Percentiles rank a stretch among this genome's conserved stretches.
Evolutionary conservation across 352 stramenopile genomes (phyloP).

Genomic region (Phytophthora pinifolia): DNA sequence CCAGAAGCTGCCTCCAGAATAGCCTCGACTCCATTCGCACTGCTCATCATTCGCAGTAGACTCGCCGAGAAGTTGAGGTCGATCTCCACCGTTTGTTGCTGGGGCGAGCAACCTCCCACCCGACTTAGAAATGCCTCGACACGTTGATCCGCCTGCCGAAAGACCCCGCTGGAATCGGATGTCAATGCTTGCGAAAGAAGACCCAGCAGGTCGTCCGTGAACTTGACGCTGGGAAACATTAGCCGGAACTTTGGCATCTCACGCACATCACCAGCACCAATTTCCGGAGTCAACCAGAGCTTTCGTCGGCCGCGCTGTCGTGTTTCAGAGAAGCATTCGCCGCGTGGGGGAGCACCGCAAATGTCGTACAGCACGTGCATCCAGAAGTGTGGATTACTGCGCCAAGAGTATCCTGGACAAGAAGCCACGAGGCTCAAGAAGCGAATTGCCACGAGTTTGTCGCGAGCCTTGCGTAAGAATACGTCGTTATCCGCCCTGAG

Average conservation of each 20-base stretch:
- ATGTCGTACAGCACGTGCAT: conserved; percentile 16
- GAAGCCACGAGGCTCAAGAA: conserved; percentile 31
- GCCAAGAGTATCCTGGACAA: conserved; percentile 30
- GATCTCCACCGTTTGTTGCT: conserved; percentile 18
- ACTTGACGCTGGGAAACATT: conserved; percentile 32
- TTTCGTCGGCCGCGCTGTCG: neutral
- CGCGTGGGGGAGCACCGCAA: conserved; percentile 5
- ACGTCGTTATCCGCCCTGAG: neutral
- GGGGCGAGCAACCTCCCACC: neutral
- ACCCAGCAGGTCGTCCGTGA: conserved; percentile 33
- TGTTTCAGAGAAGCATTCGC: conserved; percentile 7
- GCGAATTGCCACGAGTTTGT: conserved; percentile 31
- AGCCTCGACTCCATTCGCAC: conserved; percentile 4
- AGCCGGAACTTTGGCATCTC: conserved; percentile 41
- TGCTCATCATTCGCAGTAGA: conserved; percentile 7
- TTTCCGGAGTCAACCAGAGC: conserved; percentile 8
- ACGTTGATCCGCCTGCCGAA: conserved; percentile 10
- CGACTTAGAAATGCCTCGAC: conserved; percentile 26
- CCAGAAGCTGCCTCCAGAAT: conserved; percentile 4
- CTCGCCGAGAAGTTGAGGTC: conserved; percentile 34
- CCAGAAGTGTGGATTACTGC: conserved; percentile 40
- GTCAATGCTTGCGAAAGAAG: conserved; percentile 26
- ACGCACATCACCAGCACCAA: neutral
- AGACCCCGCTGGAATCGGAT: conserved; percentile 1
- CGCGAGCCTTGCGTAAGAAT: neutral